Conservation (phyloP, 1,284 basidiomycete genomes). For the Ganoderma lingzhi region DNA sequence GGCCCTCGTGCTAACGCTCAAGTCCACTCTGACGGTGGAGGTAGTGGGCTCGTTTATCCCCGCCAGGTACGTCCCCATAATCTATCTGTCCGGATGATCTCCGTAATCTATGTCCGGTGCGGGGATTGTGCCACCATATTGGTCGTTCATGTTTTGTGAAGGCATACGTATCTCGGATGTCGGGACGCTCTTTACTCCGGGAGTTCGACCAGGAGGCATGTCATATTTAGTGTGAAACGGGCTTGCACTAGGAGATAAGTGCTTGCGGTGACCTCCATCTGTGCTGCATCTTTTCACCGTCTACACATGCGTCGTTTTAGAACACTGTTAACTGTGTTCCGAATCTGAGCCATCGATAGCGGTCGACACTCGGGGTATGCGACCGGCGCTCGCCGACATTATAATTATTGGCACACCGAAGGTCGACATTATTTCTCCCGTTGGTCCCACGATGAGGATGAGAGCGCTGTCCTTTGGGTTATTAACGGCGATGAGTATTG, state of each 20-base stretch:
- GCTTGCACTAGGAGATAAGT: not conserved
- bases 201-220: not conserved
- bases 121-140: not conserved
- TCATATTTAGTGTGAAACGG: not conserved
- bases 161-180: not conserved
- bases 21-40: not conserved
- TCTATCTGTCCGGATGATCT: not conserved
- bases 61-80: constrained; percentile 6
- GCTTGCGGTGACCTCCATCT: not conserved
- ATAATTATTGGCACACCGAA: not conserved
- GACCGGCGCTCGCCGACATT: not conserved
- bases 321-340: not conserved
- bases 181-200: not conserved
- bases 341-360: not conserved
- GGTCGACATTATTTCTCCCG: not conserved
- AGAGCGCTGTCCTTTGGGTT: not conserved
- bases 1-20: not conserved
- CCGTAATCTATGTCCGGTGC: not conserved
- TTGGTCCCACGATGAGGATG: not conserved
- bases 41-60: not conserved
- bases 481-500: not conserved
- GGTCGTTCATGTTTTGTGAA: not conserved
- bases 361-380: not conserved
- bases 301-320: not conserved
- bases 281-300: not conserved